A percentile compares a stretch with the other conserved stretches of the same genome.
These are phyloP conservation scores for Blastomyces gilchristii DNA, from an alignment of 2,329 filamentous ascomycete genomes.

Conservation along the genomic window DNA sequence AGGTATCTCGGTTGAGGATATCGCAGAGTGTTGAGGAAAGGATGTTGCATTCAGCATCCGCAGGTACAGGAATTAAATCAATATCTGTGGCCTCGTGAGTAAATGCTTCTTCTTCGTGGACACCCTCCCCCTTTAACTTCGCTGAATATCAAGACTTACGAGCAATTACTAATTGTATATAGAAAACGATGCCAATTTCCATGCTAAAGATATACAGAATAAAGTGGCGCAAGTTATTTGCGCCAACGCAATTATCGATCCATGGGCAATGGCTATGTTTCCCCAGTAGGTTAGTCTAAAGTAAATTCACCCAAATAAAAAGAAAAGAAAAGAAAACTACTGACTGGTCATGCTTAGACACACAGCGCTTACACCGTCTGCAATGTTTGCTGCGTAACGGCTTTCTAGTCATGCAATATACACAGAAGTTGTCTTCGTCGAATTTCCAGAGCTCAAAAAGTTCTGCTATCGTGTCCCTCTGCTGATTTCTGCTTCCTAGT, in stretches of 20 bases:
- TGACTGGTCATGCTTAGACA: slow-evolving; percentile 94
- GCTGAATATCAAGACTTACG: slow-evolving; percentile 45
- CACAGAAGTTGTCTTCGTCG: slow-evolving; percentile 88
- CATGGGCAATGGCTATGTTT: slow-evolving; percentile 79
- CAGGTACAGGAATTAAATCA: slow-evolving; percentile 45
- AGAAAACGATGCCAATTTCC: slow-evolving; percentile 61
- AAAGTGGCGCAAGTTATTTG: slow-evolving; percentile 95
- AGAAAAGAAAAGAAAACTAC: slow-evolving; percentile 28
- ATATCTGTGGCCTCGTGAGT: slow-evolving; percentile 47
- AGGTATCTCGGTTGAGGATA: slow-evolving; percentile 68
- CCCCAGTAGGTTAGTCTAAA: neutral
- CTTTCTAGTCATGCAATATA: slow-evolving; percentile 86
- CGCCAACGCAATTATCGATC: slow-evolving; percentile 91
- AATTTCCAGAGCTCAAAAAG: slow-evolving; percentile 78
- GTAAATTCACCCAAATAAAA: slow-evolving; percentile 9
- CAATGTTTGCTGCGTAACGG: slow-evolving; percentile 95
- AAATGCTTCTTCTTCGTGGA: neutral
- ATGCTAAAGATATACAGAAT: slow-evolving; percentile 77
- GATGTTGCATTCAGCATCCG: slow-evolving; percentile 53
- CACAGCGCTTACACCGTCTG: slow-evolving; percentile 77
- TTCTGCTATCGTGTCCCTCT: slow-evolving; percentile 80
- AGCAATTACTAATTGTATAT: slow-evolving; percentile 61
- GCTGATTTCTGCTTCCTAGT: slow-evolving; percentile 75
- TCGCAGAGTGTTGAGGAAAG: slow-evolving; percentile 66
- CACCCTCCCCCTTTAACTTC: neutral